These are phyloP conservation scores for Trichodelitschia bisporula DNA, from an alignment of 495 filamentous ascomycete genomes.

Conservation along the genomic window DNA sequence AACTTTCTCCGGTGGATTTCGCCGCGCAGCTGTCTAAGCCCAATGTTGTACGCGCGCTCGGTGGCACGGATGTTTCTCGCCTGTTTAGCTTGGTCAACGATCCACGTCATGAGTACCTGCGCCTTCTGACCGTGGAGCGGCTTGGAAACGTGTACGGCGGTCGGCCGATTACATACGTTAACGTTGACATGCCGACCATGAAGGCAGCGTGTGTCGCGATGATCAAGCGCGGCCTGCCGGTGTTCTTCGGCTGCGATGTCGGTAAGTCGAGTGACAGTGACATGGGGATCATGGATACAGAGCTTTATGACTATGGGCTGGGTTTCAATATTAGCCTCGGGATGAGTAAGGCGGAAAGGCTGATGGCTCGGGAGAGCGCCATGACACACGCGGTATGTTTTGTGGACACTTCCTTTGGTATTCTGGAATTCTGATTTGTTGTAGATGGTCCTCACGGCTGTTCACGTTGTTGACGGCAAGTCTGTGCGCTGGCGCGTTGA, in stretches of 20 bases:
- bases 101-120: slow-evolving; percentile 45
- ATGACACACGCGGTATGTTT: slow-evolving; percentile 88
- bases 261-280: slow-evolving; percentile 45
- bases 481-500: slow-evolving; percentile 61
- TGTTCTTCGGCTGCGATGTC: slow-evolving; percentile 78
- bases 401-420: too few species aligned
- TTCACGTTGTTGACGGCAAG: slow-evolving; percentile 41
- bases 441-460: slow-evolving; percentile 78
- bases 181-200: slow-evolving; percentile 46
- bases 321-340: slow-evolving; percentile 51
- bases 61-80: slow-evolving; percentile 25
- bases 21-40: slow-evolving; percentile 28
- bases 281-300: slow-evolving; percentile 54
- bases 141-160: slow-evolving; percentile 61
- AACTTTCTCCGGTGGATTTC: slow-evolving; percentile 39
- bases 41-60: slow-evolving; percentile 22
- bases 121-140: slow-evolving; percentile 45
- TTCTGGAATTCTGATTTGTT: too few species aligned
- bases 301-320: slow-evolving; percentile 46
- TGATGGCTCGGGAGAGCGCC: slow-evolving; percentile 41
- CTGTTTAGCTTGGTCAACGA: slow-evolving; percentile 69
- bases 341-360: slow-evolving; percentile 45
- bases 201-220: slow-evolving; percentile 51
- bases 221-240: slow-evolving; percentile 46
- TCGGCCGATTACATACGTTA: slow-evolving; percentile 49